phyloP scores from a whole-genome alignment of 2,329 filamentous ascomycete species.

The Mycogone perniciosa region DNA sequence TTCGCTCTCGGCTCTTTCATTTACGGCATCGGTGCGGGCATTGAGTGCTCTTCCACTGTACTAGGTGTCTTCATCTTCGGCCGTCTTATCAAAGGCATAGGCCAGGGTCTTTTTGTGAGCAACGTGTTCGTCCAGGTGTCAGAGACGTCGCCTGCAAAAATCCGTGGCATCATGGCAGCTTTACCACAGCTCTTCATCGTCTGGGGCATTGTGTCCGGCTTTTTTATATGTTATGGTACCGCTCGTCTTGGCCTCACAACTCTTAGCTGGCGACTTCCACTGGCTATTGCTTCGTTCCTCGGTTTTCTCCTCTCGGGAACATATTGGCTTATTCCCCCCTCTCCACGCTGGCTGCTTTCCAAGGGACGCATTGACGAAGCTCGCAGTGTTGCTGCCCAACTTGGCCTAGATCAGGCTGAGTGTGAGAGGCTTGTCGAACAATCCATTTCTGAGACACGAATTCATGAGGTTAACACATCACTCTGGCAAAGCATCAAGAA shows the following conservation, averaged over 20 bases:
- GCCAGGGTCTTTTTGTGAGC: slow-evolving; percentile 51
- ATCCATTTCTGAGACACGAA: slow-evolving; percentile 17
- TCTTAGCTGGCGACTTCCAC: slow-evolving; percentile 50
- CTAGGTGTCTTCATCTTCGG: slow-evolving; percentile 50
- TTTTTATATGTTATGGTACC: slow-evolving; percentile 56
- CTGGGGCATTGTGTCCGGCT: slow-evolving; percentile 47
- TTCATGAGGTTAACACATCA: slow-evolving; percentile 16
- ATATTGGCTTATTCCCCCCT: slow-evolving; percentile 38
- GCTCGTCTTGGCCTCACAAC: slow-evolving; percentile 35
- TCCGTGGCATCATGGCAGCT: slow-evolving; percentile 46
- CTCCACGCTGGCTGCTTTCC: slow-evolving; percentile 50
- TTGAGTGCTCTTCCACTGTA: slow-evolving; percentile 30
- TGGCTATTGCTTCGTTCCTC: slow-evolving; percentile 34
- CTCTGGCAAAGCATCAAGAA: slow-evolving; percentile 23
- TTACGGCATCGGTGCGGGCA: slow-evolving; percentile 45
- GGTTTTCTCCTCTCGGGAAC: slow-evolving; percentile 24
- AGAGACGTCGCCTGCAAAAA: slow-evolving; percentile 49
- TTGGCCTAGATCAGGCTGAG: slow-evolving; percentile 38
- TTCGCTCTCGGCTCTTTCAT: slow-evolving; percentile 47
- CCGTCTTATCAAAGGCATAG: slow-evolving; percentile 48
- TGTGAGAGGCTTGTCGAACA: slow-evolving; percentile 33
- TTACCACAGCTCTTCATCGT: slow-evolving; percentile 48
- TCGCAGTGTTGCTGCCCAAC: slow-evolving; percentile 28
- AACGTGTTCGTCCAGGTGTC: slow-evolving; percentile 49
- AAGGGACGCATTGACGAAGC: slow-evolving; percentile 40